These are phyloP conservation scores for Quercus parvula DNA, from an alignment of 306 rosid species.

Conservation along the genomic window DNA sequence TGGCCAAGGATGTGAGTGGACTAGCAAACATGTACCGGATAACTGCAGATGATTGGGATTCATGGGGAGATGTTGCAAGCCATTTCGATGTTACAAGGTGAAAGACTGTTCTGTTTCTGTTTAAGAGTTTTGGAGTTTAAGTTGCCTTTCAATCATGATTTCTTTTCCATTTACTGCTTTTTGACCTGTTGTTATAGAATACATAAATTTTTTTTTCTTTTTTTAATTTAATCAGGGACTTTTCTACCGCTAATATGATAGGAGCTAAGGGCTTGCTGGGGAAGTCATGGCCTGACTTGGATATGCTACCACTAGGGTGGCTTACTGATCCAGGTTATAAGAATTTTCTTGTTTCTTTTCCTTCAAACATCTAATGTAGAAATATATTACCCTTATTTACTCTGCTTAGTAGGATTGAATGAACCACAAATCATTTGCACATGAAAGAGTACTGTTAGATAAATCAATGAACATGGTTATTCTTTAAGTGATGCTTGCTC, in stretches of 20 bases:
- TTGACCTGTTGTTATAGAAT: neutral
- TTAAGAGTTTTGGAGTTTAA: constrained; percentile 3
- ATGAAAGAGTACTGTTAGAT: neutral
- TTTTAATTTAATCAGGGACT: constrained; percentile 53
- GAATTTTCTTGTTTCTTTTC: constrained; percentile 7
- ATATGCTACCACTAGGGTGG: constrained; percentile 98
- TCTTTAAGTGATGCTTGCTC: neutral
- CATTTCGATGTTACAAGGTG: constrained; percentile 87
- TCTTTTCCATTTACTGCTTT: constrained; percentile 13
- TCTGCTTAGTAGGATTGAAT: neutral
- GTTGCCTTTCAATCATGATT: constrained; percentile 4
- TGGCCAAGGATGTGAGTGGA: constrained; percentile 71
- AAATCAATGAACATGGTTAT: neutral
- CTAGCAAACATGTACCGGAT: constrained; percentile 85
- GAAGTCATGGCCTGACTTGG: constrained; percentile 98
- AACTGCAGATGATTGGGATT: constrained; percentile 98
- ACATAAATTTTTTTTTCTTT: neutral
- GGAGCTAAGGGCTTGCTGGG: constrained; percentile 77
- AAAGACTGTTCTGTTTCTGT: constrained; percentile 5
- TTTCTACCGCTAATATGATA: constrained; percentile 66
- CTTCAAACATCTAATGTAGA: neutral
- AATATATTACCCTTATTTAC: constrained; percentile 2
- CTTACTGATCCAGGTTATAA: constrained; percentile 71
- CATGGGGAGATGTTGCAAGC: constrained; percentile 57
- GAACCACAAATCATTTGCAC: constrained; percentile 3